Base-by-base conservation (phyloP, 164 flowering plant genomes). In the Echeveria elegans region DNA sequence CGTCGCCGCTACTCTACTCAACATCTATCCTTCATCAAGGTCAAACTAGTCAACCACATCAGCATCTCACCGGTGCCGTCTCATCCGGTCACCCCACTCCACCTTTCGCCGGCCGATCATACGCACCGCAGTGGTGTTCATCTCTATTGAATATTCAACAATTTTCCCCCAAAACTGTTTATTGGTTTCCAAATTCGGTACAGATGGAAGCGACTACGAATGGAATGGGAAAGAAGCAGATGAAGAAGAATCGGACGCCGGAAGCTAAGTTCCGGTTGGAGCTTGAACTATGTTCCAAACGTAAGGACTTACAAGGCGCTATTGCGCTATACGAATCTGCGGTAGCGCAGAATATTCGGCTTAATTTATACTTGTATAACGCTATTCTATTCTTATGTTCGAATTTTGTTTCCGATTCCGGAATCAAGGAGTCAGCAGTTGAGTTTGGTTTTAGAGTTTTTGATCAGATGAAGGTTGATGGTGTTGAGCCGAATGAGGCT, bases 341-440 rank as follows among this genome's bases (percentile, higher is more conserved):
- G 14, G 10, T 69, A 16, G 73, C 88, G 5, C 50, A 72, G 4
- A 78, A 76, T 30, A 41, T 80, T 58, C 80, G 59, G 56, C 78
- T 93, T 66, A 77, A 52, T 48, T 84, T 66, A 21, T 77, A 83
- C 68, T 86, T 87, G 65, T 83, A 74, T 78, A 88, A 88, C 45
- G 68, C 82, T 29, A 77, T 93, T 32, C 85, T 93, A 50, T 83
- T 89, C 77, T 81, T 93, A 26, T 93, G 96, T 69, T 85, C 93
- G 28, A 71, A 67, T 67, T 72, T 83, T 6, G 67, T 78, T 40
- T 7, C 71, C 6, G 80, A 82, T 29, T 61, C 72, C 0, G 72
- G 70, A 1, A 37, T 70, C 8, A 76, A 77, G 66, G 48, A 52
- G 1, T 66, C 72, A 7, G 88, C 88, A 0, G 18, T 89, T 6